A percentile compares a stretch with the other conserved stretches of the same genome.
Evolutionary conservation across 108 stramenopile species (phyloP).

Genomic region (Conticribra guillardii): DNA sequence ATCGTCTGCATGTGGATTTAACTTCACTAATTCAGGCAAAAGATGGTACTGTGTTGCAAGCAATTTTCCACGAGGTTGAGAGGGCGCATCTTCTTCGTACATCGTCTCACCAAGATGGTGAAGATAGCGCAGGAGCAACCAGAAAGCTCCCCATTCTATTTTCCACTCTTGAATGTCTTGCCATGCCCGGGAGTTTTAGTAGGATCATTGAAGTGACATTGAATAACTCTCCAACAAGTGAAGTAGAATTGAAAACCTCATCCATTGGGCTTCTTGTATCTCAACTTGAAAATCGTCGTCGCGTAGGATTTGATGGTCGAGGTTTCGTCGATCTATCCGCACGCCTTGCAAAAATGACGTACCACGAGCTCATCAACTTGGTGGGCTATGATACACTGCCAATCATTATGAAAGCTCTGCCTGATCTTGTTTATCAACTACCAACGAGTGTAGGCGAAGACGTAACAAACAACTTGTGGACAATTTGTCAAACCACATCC

Average conservation of each 20-base stretch:
- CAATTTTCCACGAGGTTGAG: slow-evolving; percentile 41
- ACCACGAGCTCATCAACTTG: slow-evolving; percentile 24
- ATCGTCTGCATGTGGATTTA: slow-evolving; percentile 7
- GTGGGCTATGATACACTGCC: slow-evolving; percentile 34
- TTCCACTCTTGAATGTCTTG: slow-evolving; percentile 14
- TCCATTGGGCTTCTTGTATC: slow-evolving; percentile 60
- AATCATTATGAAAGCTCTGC: slow-evolving; percentile 46
- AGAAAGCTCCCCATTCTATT: slow-evolving; percentile 23
- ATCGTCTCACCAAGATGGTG: not conserved
- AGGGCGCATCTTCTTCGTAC: slow-evolving; percentile 6
- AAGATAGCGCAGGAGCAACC: not conserved
- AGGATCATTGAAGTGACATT: slow-evolving; percentile 37
- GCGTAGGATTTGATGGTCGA: slow-evolving; percentile 70
- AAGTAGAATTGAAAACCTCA: slow-evolving; percentile 35
- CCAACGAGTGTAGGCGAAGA: slow-evolving; percentile 55
- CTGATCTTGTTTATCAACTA: slow-evolving; percentile 54
- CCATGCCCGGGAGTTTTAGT: slow-evolving; percentile 39
- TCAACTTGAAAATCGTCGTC: slow-evolving; percentile 67
- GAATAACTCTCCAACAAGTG: slow-evolving; percentile 15
- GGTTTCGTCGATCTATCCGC: slow-evolving; percentile 64
- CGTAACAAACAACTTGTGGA: slow-evolving; percentile 47
- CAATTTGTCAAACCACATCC: slow-evolving; percentile 30
- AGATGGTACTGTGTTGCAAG: slow-evolving; percentile 43
- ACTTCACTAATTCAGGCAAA: slow-evolving; percentile 26
- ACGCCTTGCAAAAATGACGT: slow-evolving; percentile 53